These are phyloP conservation scores for Phaeosphaeria sp. DNA, from an alignment of 2,329 filamentous ascomycete species.

Conservation along the genomic window DNA sequence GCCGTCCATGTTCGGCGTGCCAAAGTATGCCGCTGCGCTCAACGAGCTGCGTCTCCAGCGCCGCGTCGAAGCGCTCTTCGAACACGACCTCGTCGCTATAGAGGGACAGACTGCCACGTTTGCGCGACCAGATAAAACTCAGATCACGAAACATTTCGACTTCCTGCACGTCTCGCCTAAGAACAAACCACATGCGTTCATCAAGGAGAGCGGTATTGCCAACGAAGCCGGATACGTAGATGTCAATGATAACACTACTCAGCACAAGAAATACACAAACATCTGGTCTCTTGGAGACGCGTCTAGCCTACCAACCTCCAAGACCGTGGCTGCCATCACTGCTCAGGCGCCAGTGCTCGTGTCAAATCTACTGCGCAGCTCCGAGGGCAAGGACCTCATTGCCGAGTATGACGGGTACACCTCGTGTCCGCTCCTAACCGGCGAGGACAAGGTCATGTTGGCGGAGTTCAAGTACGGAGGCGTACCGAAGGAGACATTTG, in stretches of 20 bases:
- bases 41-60: slow-evolving; percentile 45
- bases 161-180: slow-evolving; percentile 48
- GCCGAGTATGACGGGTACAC: slow-evolving; percentile 48
- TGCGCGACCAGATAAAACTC: slow-evolving; percentile 28
- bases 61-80: slow-evolving; percentile 48
- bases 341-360: slow-evolving; percentile 46
- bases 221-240: slow-evolving; percentile 48
- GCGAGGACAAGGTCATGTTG: slow-evolving; percentile 68
- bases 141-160: slow-evolving; percentile 44
- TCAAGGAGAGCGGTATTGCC: slow-evolving; percentile 44
- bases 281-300: slow-evolving; percentile 50
- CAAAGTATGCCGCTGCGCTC: slow-evolving; percentile 47
- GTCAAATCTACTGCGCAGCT: slow-evolving; percentile 39
- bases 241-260: slow-evolving; percentile 44
- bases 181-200: slow-evolving; percentile 46
- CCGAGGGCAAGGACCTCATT: slow-evolving; percentile 33
- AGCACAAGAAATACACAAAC: slow-evolving; percentile 47
- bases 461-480: slow-evolving; percentile 71
- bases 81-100: slow-evolving; percentile 47
- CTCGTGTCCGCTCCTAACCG: slow-evolving; percentile 47
- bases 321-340: slow-evolving; percentile 49
- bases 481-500: slow-evolving; percentile 68
- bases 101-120: slow-evolving; percentile 48
- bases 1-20: slow-evolving; percentile 50
- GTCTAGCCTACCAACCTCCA: slow-evolving; percentile 47